A percentile compares a stretch with the other conserved stretches of the same genome.
Conservation (phyloP, 352 stramenopile genomes). For the Phytopythium oedochilum region DNA sequence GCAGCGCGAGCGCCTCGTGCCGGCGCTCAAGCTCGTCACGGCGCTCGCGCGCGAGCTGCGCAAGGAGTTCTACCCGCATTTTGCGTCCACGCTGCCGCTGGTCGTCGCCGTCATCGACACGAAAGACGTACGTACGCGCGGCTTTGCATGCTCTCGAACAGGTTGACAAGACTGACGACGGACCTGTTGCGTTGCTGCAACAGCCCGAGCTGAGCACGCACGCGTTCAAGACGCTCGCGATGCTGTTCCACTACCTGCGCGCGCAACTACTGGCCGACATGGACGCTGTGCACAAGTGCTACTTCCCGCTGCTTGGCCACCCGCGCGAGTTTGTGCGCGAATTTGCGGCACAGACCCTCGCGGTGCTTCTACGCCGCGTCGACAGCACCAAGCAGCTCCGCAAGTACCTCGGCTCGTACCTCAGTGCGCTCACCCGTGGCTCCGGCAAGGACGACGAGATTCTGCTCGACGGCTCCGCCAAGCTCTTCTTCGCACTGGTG, state of each 20-base stretch:
- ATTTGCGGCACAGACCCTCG: conserved; percentile 86
- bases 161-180: background rate
- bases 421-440: conserved; percentile 72
- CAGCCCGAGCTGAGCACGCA: conserved; percentile 86
- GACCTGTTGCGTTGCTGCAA: background rate
- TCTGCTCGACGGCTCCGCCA: conserved; percentile 83
- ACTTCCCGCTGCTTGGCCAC: conserved; percentile 86
- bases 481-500: conserved; percentile 78
- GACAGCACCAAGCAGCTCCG: conserved; percentile 68
- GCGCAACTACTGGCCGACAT: conserved; percentile 85
- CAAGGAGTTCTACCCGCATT: conserved; percentile 87
- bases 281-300: conserved; percentile 88
- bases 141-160: too few species aligned
- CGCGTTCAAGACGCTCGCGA: conserved; percentile 89
- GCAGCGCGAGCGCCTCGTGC: conserved; percentile 62
- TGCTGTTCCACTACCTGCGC: conserved; percentile 87
- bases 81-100: conserved; percentile 47
- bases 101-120: conserved; percentile 80
- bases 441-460: conserved; percentile 52
- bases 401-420: conserved; percentile 75
- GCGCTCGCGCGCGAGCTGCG: conserved; percentile 77
- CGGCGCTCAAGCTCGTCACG: conserved; percentile 79
- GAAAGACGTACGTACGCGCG: conserved; percentile 53
- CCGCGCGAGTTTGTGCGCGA: conserved; percentile 83
- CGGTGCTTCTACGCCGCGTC: conserved; percentile 75